Percentiles rank a stretch among this genome's conserved stretches.
Evolutionary conservation across 352 stramenopile genomes (phyloP).

Genomic region (Pythium sukuiense): DNA sequence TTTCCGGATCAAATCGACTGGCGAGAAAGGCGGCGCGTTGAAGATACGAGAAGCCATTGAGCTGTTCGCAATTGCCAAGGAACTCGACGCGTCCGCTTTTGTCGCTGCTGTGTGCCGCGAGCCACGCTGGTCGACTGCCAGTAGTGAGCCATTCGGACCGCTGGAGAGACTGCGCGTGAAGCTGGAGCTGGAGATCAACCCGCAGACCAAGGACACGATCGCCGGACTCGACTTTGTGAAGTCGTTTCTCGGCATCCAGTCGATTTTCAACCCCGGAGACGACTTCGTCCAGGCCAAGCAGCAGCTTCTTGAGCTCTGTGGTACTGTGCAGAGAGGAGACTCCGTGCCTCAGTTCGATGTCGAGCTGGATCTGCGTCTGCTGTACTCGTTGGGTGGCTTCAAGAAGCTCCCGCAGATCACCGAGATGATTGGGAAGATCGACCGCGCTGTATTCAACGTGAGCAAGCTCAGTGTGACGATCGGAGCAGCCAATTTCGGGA

Average conservation of each 20-base stretch:
- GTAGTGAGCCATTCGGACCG: background rate
- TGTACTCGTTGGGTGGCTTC: constrained; percentile 1
- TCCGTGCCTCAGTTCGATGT: background rate
- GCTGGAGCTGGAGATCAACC: background rate
- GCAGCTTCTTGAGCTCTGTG: background rate
- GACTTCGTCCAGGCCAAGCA: constrained; percentile 4
- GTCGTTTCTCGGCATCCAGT: background rate
- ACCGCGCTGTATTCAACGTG: constrained; percentile 5
- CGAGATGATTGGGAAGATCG: background rate
- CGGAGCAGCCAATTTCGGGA: background rate
- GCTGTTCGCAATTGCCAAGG: constrained; percentile 1
- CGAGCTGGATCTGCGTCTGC: background rate
- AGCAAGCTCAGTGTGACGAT: background rate
- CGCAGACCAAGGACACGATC: background rate
- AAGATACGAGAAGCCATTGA: constrained; percentile 4
- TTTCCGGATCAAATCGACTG: background rate
- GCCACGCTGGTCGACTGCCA: background rate
- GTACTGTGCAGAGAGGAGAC: background rate
- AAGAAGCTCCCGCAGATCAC: background rate
- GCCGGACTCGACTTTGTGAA: constrained; percentile 1
- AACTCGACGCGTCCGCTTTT: background rate
- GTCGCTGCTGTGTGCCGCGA: background rate
- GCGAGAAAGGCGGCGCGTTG: background rate
- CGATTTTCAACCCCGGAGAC: background rate
- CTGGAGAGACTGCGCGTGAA: background rate